Percentiles rank a stretch among this genome's conserved stretches.
Evolutionary conservation across 2,329 filamentous ascomycete genomes (phyloP).

Genomic region (Cladosporium cucumerinum): DNA sequence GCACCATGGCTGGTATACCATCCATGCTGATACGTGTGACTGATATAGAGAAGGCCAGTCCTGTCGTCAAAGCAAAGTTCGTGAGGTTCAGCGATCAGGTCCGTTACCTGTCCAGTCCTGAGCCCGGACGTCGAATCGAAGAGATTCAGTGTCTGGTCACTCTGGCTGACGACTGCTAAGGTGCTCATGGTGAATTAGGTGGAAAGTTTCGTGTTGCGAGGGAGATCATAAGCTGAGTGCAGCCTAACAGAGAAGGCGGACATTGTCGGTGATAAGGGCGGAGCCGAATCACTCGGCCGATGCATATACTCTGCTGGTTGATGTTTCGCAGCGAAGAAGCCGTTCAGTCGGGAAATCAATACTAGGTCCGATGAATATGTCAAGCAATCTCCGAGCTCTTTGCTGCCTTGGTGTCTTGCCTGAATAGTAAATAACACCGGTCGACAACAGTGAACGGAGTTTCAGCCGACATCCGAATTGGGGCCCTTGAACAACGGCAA

Average conservation of each 20-base stretch:
- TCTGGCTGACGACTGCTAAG: conserved; percentile 18
- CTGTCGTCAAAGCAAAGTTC: conserved; percentile 19
- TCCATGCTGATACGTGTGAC: conserved; percentile 19
- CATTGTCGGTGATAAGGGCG: background rate
- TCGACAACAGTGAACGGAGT: background rate
- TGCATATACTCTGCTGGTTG: background rate
- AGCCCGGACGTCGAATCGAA: conserved; percentile 14
- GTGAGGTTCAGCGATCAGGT: conserved; percentile 18
- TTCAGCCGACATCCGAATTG: background rate
- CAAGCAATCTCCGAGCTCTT: background rate
- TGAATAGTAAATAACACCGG: background rate
- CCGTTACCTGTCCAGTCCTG: conserved; percentile 6
- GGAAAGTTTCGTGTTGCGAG: background rate
- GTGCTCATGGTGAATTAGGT: background rate
- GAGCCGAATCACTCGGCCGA: background rate
- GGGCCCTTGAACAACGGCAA: background rate
- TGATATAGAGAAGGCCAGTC: conserved; percentile 18
- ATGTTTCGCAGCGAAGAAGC: background rate
- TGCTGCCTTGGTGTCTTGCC: background rate
- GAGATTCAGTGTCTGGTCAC: conserved; percentile 15
- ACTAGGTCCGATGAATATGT: background rate
- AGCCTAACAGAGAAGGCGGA: background rate
- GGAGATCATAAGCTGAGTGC: background rate
- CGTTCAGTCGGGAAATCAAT: background rate
- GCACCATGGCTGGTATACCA: conserved; percentile 18